Evolutionary conservation across 2,329 filamentous ascomycete genomes (phyloP).

Genomic region (Fusarium sp.): DNA sequence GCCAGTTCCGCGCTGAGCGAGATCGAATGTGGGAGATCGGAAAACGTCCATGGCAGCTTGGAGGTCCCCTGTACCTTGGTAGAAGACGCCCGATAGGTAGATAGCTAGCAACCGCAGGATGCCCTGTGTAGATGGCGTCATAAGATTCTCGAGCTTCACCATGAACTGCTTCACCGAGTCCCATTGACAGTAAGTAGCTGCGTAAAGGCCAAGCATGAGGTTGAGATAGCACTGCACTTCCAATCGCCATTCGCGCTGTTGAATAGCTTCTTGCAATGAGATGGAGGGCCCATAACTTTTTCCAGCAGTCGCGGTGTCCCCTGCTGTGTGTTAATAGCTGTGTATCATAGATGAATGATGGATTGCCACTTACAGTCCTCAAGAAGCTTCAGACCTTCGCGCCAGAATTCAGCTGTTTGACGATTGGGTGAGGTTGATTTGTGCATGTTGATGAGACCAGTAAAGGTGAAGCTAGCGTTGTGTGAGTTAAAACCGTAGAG

Average conservation of each 20-base stretch:
- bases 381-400: constrained; percentile 57
- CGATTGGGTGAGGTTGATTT: constrained; percentile 50
- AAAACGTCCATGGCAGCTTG: constrained; percentile 75
- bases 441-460: constrained; percentile 60
- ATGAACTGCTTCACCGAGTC: constrained; percentile 68
- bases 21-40: constrained; percentile 66
- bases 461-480: constrained; percentile 62
- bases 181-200: constrained; percentile 78
- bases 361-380: constrained; percentile 56
- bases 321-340: constrained; percentile 39
- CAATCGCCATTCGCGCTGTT: constrained; percentile 71
- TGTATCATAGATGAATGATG: background rate
- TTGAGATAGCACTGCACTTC: constrained; percentile 75
- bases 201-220: constrained; percentile 76
- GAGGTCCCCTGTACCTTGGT: constrained; percentile 81
- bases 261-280: constrained; percentile 67
- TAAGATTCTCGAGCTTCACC: constrained; percentile 61
- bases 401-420: constrained; percentile 55
- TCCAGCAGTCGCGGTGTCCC: constrained; percentile 51
- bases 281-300: constrained; percentile 56
- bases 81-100: constrained; percentile 80
- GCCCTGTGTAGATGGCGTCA: constrained; percentile 54
- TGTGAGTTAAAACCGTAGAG: constrained; percentile 26
- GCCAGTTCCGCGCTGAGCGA: constrained; percentile 52
- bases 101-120: constrained; percentile 63